Evolutionary conservation across 352 stramenopile genomes (phyloP).

Genomic region (Globisporangium echinulatum): DNA sequence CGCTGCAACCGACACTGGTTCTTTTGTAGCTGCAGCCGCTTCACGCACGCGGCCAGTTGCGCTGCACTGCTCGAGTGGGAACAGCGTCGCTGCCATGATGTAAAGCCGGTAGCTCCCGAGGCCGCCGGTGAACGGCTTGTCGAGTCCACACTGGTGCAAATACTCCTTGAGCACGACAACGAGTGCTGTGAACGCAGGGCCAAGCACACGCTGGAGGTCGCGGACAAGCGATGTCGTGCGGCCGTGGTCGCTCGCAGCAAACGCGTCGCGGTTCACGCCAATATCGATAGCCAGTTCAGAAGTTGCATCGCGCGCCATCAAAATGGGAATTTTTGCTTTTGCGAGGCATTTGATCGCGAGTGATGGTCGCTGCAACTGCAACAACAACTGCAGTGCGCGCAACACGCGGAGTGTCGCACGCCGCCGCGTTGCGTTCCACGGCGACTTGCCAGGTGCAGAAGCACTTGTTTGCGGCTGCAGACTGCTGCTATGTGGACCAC

Average conservation of each 20-base stretch:
- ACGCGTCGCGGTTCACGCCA: slow-evolving; percentile 53
- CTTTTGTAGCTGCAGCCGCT: neutral
- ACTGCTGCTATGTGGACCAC: slow-evolving; percentile 1
- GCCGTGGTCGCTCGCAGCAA: slow-evolving; percentile 53
- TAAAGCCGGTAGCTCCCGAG: slow-evolving; percentile 77
- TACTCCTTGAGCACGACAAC: slow-evolving; percentile 76
- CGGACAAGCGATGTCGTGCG: slow-evolving; percentile 54
- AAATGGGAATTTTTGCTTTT: slow-evolving; percentile 72
- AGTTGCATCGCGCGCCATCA: slow-evolving; percentile 53
- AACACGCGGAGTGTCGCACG: slow-evolving; percentile 50
- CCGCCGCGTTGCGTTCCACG: slow-evolving; percentile 66
- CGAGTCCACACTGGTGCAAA: slow-evolving; percentile 65
- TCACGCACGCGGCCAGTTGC: neutral
- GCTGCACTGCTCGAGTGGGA: slow-evolving; percentile 22
- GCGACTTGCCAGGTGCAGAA: slow-evolving; percentile 28
- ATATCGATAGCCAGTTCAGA: slow-evolving; percentile 55
- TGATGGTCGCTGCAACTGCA: slow-evolving; percentile 39
- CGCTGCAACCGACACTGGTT: slow-evolving; percentile 10
- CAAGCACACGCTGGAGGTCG: slow-evolving; percentile 34
- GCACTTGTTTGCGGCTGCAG: neutral
- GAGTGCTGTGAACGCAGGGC: slow-evolving; percentile 39
- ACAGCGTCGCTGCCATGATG: slow-evolving; percentile 72
- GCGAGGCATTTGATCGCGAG: slow-evolving; percentile 57
- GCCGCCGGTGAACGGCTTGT: slow-evolving; percentile 75
- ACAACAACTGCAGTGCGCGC: slow-evolving; percentile 45